Conservation (phyloP, 768 basidiomycete genomes). For the Russula lepida region DNA sequence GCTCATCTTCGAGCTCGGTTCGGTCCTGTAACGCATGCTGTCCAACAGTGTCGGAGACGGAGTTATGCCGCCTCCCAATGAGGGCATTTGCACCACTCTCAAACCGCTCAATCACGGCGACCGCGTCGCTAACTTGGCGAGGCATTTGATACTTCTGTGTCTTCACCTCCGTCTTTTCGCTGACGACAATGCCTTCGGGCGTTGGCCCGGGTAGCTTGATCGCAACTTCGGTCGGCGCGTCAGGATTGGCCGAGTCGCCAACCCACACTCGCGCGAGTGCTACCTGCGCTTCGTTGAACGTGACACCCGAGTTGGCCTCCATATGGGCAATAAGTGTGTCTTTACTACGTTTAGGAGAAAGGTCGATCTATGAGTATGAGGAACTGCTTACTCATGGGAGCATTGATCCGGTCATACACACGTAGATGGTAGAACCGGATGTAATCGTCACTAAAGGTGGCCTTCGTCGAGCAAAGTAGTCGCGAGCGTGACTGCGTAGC, state of each 20-base stretch:
- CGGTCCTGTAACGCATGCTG: constrained; percentile 69
- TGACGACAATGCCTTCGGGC: constrained; percentile 39
- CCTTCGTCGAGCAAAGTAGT: not conserved
- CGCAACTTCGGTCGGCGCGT: constrained; percentile 43
- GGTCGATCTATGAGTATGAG: not conserved
- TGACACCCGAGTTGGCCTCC: constrained; percentile 67
- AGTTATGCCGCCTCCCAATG: constrained; percentile 44
- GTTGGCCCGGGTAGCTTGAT: constrained; percentile 49
- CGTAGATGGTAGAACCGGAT: constrained; percentile 91
- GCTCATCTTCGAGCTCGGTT: constrained; percentile 59
- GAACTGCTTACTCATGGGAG: constrained; percentile 44
- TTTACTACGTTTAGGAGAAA: constrained; percentile 5
- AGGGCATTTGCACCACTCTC: constrained; percentile 48
- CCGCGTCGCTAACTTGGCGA: constrained; percentile 55
- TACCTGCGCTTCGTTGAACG: constrained; percentile 79
- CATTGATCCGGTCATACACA: constrained; percentile 85
- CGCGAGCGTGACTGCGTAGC: not conserved
- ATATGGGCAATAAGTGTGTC: constrained; percentile 53
- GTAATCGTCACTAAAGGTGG: constrained; percentile 53
- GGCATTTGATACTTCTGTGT: constrained; percentile 64
- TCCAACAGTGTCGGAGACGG: constrained; percentile 66
- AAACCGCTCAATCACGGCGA: constrained; percentile 59
- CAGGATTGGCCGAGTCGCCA: constrained; percentile 33
- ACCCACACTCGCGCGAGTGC: constrained; percentile 76
- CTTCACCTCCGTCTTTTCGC: constrained; percentile 46